Evolutionary conservation across 345 rosid genomes (phyloP).

Genomic region (Leavenworthia alabamica): DNA sequence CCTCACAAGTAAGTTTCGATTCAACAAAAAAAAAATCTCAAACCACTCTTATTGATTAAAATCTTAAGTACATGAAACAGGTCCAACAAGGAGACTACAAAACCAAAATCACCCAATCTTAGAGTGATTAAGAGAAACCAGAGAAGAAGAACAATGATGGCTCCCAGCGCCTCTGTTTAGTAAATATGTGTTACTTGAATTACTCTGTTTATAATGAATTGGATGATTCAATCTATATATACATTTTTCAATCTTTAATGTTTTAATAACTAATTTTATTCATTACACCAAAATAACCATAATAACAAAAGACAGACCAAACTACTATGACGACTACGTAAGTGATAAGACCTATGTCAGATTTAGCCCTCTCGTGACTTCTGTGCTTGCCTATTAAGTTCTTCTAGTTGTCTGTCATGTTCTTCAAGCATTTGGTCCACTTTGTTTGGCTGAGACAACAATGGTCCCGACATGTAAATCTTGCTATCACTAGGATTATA

Average conservation of each 20-base stretch:
- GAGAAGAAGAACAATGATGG: constrained; percentile 31
- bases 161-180: constrained; percentile 29
- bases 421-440: constrained; percentile 83
- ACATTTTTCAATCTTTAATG: no score
- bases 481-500: constrained; percentile 46
- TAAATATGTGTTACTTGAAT: no score
- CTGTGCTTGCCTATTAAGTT: constrained; percentile 29
- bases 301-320: no score
- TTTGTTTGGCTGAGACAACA: constrained; percentile 55
- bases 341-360: no score
- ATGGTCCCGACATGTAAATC: constrained; percentile 78
- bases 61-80: constrained; percentile 32
- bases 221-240: no score
- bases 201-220: no score
- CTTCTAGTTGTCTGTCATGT: constrained; percentile 60
- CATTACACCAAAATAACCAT: no score
- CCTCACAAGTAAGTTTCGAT: constrained; percentile 34
- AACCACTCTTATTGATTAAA: background rate
- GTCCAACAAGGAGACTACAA: constrained; percentile 63
- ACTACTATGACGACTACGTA: no score
- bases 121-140: constrained; percentile 26
- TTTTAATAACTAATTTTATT: no score
- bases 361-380: no score
- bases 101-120: constrained; percentile 66
- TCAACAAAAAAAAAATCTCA: no score